phyloP scores from a whole-genome alignment of 2,329 filamentous ascomycete species.

The Aspergillus floridensis region DNA sequence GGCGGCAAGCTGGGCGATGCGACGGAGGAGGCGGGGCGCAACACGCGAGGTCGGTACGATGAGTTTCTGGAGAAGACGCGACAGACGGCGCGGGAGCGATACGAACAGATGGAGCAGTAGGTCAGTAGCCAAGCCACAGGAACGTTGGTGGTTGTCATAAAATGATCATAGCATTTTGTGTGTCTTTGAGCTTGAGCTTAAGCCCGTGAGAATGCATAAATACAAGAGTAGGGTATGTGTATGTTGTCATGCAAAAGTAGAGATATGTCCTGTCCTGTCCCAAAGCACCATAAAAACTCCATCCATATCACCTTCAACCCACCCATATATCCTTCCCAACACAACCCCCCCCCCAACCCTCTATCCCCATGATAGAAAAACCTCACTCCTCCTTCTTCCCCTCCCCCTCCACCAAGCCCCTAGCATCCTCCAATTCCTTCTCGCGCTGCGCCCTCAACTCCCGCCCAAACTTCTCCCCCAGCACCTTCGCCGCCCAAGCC shows the following conservation, averaged over 20 bases:
- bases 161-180: too few species aligned
- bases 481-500: constrained; percentile 48
- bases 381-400: constrained; percentile 7
- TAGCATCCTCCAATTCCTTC: neutral
- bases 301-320: neutral
- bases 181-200: too few species aligned
- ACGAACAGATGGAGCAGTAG: constrained; percentile 40
- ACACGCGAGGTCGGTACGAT: constrained; percentile 47
- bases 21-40: constrained; percentile 47
- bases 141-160: too few species aligned
- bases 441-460: constrained; percentile 36
- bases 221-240: neutral
- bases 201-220: neutral
- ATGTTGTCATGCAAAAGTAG: neutral
- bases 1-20: constrained; percentile 51
- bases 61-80: constrained; percentile 50
- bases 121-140: neutral
- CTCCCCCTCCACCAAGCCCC: constrained; percentile 2
- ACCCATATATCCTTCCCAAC: neutral
- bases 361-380: too few species aligned
- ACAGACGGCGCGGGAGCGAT: constrained; percentile 48
- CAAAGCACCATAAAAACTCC: neutral
- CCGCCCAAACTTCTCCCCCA: constrained; percentile 50
- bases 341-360: too few species aligned
- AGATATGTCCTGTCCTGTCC: neutral